Base-by-base conservation (phyloP, 768 basidiomycete genomes). In the Hericium rajendrae region DNA sequence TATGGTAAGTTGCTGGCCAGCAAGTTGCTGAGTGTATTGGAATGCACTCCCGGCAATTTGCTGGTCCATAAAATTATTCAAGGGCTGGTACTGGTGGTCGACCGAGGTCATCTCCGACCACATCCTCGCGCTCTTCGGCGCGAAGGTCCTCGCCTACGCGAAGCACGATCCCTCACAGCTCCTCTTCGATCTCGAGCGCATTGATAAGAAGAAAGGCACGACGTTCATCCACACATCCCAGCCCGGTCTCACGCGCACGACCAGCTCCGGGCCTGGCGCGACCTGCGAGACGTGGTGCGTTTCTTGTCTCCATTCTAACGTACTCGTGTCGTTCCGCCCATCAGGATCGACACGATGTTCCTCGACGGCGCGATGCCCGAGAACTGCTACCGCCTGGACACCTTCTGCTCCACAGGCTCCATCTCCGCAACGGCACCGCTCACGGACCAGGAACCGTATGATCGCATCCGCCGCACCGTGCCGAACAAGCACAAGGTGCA, bases 81-180 rank as follows among this genome's bases (percentile, higher is more conserved):
- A n/a, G n/a, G n/a, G n/a, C n/a, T n/a, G n/a, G n/a, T n/a, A n/a
- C n/a, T n/a, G n/a, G n/a, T n/a, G n/a, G 69, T 80, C 80, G 1
- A 73, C 77, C 57, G 78, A 79, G 49, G 81, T 89, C 61, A 88
- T 92, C 71, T 80, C 82, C 6, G 89, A 92, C 70, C 90, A 94
- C 64, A 85, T 97, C 70, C 84, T 97, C 66, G 94, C 94, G n/a
- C 83, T 99, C 55, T 99, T 93, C 69, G 93, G 91, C 22, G 94
- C 94, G 58, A 99, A 99, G 72, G 85, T 91, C 51, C 77, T 92
- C 65, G 90, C 92, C 0, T 97, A 85, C 74, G 94, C 94, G 54
- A 91, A 94, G 67, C 94, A 95, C 69, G 93, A 95, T 64, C 88
- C 89, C 1, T 81, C 75, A 65, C 82, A 86, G 64, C 86, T 99